Evolutionary conservation across 2,329 filamentous ascomycete species (phyloP), one percentile per base, ranked within the genome.

Genomic region (Ophioceras dolichostomum): DNA sequence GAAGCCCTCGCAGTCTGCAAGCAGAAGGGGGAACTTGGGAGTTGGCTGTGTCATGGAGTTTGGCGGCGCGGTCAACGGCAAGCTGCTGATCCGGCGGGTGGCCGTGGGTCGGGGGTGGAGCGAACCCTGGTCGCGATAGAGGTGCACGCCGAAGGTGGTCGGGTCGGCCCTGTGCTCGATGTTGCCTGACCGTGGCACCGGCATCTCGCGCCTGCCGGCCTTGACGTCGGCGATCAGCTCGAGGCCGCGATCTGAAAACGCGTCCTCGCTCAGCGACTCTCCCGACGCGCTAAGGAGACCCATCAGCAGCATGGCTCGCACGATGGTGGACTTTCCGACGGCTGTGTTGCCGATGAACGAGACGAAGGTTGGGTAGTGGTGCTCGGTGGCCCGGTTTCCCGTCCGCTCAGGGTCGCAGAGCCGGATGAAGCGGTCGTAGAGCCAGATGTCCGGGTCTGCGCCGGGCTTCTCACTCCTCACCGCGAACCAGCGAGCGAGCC

Each of bases 1-100:
- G 28, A 47, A 47, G 4, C 46, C 46, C 37, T 49, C 46, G 30
- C 45, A 49, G 18, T 49, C 46, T 12, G 45, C 41, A 10, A 49
- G 44, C 7, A 49, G 40, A 18, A 49, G 42, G 4, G 45, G 46
- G 14, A 41, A 32, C 24, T 38, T 34, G 12, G 20, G 32, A n/a
- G n/a, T n/a, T n/a, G n/a, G n/a, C n/a, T n/a, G n/a, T n/a, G n/a
- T n/a, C n/a, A n/a, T n/a, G 8, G 7, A 12, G 8, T 26, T 7
- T 12, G 22, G 22, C 7, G 22, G 22, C 22, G 12, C 12, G 22
- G 12, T 12, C 8, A 12, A 8, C 8, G 22, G 22, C 22, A 7
- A 26, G 22, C 8, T 26, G 8, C 22, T 7, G 22, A 26, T 12
- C 12, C 10, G 28, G 4, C 19, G 29, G 9, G 38, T 24, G 20